A percentile compares a stretch with the other conserved stretches of the same genome.
Conservation (phyloP, 2,329 filamentous ascomycete genomes). For the Colletotrichum sp. region DNA sequence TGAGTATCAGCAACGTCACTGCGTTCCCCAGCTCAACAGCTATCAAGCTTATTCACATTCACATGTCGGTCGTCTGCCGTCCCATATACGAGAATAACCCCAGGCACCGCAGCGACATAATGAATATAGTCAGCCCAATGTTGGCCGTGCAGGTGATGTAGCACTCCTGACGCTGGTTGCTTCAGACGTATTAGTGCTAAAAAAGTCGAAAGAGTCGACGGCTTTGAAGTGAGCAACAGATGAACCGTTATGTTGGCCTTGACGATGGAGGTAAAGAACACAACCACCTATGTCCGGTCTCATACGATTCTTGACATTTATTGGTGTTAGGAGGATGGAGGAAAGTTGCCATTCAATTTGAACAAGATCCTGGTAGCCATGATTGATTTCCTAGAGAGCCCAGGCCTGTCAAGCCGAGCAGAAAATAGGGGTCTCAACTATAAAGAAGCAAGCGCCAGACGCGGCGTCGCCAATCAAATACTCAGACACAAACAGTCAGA, state of each 20-base stretch:
- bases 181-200: neutral
- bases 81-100: neutral
- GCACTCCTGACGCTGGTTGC: neutral
- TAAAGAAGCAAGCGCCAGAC: neutral
- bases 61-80: neutral
- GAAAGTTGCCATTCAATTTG: neutral
- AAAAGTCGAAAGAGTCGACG: neutral
- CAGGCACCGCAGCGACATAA: neutral
- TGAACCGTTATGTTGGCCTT: neutral
- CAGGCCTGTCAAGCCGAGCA: neutral
- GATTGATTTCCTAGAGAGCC: neutral
- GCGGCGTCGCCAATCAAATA: neutral
- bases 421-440: neutral
- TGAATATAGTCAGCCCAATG: neutral
- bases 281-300: neutral
- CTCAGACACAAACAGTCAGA: neutral
- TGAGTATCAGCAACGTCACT: neutral
- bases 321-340: neutral
- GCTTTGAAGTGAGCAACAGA: neutral
- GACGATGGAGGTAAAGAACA: neutral
- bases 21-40: neutral
- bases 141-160: neutral
- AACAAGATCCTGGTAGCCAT: neutral
- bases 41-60: neutral
- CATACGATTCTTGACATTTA: neutral